Conservation (phyloP, 2,329 filamentous ascomycete species). For the Colletotrichum tanaceti region DNA sequence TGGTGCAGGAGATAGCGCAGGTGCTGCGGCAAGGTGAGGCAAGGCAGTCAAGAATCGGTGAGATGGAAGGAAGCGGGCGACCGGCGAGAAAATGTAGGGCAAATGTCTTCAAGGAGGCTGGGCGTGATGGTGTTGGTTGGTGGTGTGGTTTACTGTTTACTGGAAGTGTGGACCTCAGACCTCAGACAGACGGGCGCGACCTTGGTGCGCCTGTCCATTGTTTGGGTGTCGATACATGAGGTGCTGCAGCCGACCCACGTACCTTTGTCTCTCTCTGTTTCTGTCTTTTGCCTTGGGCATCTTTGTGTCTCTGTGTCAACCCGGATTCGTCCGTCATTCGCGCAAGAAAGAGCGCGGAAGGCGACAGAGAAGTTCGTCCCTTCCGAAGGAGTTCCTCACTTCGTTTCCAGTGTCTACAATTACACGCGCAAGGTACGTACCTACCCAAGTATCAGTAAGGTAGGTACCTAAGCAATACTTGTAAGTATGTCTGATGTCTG, state of each 20-base stretch:
- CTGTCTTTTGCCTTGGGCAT: neutral
- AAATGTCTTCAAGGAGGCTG: constrained; percentile 23
- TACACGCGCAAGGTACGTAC: no score
- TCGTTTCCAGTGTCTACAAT: neutral
- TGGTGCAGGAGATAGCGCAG: constrained; percentile 20
- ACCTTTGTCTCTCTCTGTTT: no score
- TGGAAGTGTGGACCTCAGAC: constrained; percentile 20
- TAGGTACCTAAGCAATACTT: no score
- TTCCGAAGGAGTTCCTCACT: neutral
- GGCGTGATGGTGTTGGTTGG: neutral
- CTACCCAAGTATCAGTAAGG: no score
- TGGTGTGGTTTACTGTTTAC: constrained; percentile 26
- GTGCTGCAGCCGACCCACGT: constrained; percentile 7
- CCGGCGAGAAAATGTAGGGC: constrained; percentile 25
- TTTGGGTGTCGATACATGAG: constrained; percentile 36
- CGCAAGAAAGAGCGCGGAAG: neutral
- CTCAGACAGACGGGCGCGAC: constrained; percentile 19
- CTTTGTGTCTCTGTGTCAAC: neutral
- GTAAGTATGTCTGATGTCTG: neutral
- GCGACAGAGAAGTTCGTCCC: constrained; percentile 3
- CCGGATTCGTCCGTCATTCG: neutral
- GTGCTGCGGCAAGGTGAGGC: constrained; percentile 19
- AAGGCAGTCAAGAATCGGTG: constrained; percentile 26
- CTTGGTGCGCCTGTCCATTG: constrained; percentile 3
- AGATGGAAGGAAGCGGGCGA: neutral